Evolutionary conservation across 331 rosid species (phyloP).

Genomic region (Stylosanthes scabra): DNA sequence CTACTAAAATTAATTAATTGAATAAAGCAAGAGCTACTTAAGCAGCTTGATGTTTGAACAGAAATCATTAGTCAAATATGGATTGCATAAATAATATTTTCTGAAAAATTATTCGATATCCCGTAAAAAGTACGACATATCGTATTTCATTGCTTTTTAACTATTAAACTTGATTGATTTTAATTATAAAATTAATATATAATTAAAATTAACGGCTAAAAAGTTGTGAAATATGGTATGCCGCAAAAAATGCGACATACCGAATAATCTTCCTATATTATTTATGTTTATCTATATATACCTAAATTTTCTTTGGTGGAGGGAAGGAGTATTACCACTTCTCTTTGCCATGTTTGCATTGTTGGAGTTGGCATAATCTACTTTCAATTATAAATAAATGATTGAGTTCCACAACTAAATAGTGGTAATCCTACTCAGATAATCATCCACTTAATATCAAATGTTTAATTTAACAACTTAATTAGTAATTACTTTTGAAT

Average conservation of each 20-base stretch:
- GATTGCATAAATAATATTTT: constrained; percentile 1
- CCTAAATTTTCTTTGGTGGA: constrained; percentile 28
- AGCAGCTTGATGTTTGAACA: not conserved
- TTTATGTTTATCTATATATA: not conserved
- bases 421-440: constrained; percentile 34
- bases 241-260: too few species aligned
- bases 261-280: too few species aligned
- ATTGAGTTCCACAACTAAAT: constrained; percentile 27
- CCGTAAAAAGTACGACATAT: too few species aligned
- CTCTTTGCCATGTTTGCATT: not conserved
- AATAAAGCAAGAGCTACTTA: not conserved
- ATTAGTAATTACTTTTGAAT: too few species aligned
- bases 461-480: too few species aligned
- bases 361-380: constrained; percentile 7
- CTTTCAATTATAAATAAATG: constrained; percentile 9
- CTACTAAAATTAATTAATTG: too few species aligned
- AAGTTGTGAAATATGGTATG: too few species aligned
- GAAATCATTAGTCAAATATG: constrained; percentile 30
- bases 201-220: too few species aligned
- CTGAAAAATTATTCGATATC: too few species aligned
- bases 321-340: constrained; percentile 14
- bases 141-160: too few species aligned
- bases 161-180: too few species aligned
- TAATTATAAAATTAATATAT: too few species aligned
- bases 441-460: constrained; percentile 1